Base-by-base conservation (phyloP, 1,284 basidiomycete species). In the Malassezia slooffiae region DNA sequence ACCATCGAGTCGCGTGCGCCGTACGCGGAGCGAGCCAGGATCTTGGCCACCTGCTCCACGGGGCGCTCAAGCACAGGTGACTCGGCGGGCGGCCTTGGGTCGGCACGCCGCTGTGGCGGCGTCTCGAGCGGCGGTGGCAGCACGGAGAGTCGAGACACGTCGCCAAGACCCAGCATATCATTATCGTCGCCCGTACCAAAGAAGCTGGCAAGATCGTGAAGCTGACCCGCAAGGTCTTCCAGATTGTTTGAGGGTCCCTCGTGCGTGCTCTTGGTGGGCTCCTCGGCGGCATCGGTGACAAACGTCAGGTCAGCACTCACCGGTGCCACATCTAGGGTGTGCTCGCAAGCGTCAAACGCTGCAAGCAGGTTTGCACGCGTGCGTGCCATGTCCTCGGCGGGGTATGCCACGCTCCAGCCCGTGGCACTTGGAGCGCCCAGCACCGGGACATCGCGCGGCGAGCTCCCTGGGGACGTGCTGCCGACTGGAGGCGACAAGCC, bases 401-500 rank as follows among this genome's bases (percentile, higher is more conserved):
- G 49, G 28, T 58, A 41, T 1, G 64, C 58, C 5, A 63, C 55
- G 7, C 60, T 56, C 64, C 64, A 67, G 9, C 64, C 64, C 27
- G 52, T 57, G 31, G 60, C 58, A 8, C 46, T 43, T 11, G 65
- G 61, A 21, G 55, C 41, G 17, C 62, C 62, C 35, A 64, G 61
- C 32, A 62, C 55, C 15, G 51, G 43, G 13, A 50, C 49, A n/a
- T 55, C 55, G 22, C 47, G 52, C 4, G 38, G 60, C 57, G 10
- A 53, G 38, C 15, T 38, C 41, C 31, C 45, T 50, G n/a, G n/a
- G n/a, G n/a, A 6, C 49, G 45, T 11, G 31, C 35, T 2, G 47
- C 23, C 16, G 41, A 23, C 51, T 46, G 50, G 23, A 54, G 54
- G 35, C 57, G 51, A 56, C 55, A 61, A 4, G 80, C n/a, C n/a